Conservation (phyloP, 495 filamentous ascomycete species). For the Letharia columbiana region DNA sequence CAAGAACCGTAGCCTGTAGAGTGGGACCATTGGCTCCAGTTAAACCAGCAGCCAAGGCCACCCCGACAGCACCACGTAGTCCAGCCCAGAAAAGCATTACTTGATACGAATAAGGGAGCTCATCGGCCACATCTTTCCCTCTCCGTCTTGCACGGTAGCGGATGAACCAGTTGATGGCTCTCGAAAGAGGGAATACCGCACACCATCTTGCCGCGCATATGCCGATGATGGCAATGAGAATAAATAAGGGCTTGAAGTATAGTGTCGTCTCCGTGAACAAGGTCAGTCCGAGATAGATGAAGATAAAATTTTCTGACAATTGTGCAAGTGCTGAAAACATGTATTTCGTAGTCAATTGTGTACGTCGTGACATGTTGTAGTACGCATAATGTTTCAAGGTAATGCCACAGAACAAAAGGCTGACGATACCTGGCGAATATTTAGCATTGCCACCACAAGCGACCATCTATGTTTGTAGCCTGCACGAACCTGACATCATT, state of each 20-base stretch:
- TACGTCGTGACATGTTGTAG: slow-evolving; percentile 98
- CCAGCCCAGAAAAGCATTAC: slow-evolving; percentile 99
- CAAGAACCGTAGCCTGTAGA: slow-evolving; percentile 83
- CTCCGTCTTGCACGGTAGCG: slow-evolving; percentile 75
- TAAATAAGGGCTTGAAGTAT: slow-evolving; percentile 92
- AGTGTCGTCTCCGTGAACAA: slow-evolving; percentile 82
- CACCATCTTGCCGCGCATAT: slow-evolving; percentile 88
- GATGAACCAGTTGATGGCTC: slow-evolving; percentile 86
- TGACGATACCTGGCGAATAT: slow-evolving; percentile 69
- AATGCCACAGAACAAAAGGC: slow-evolving; percentile 93
- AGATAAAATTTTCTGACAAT: slow-evolving; percentile 97
- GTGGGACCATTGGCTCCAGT: slow-evolving; percentile 66
- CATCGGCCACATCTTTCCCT: slow-evolving; percentile 74
- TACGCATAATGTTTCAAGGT: slow-evolving; percentile 98
- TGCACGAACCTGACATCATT: slow-evolving; percentile 69
- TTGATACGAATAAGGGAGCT: slow-evolving; percentile 86
- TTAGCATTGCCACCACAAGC: slow-evolving; percentile 5
- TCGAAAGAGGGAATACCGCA: slow-evolving; percentile 88
- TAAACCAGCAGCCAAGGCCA: slow-evolving; percentile 88
- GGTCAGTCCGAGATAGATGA: slow-evolving; percentile 93
- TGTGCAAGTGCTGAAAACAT: slow-evolving; percentile 92
- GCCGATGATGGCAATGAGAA: slow-evolving; percentile 80
- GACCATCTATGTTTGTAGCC: neutral
- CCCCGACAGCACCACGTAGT: slow-evolving; percentile 88
- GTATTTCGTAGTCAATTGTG: slow-evolving; percentile 96